Conservation (phyloP, 495 filamentous ascomycete species). For the Penicillium mononematosum region DNA sequence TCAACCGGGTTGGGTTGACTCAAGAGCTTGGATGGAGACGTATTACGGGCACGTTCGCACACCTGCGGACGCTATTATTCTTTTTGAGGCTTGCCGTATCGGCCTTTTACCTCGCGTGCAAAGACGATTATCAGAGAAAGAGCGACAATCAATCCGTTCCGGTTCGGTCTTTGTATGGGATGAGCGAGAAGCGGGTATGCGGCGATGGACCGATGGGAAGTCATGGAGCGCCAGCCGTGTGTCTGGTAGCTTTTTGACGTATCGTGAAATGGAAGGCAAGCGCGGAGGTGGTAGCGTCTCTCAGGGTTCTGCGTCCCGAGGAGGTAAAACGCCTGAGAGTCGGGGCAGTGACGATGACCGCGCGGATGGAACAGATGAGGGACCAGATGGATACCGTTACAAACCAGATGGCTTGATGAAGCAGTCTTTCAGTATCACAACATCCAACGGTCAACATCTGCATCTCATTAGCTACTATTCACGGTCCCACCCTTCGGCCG, state of each 20-base stretch:
- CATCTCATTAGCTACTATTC: conserved; percentile 97
- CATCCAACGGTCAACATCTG: conserved; percentile 81
- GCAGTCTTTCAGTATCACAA: conserved; percentile 99
- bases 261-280: conserved; percentile 98
- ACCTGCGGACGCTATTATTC: conserved; percentile 89
- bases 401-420: conserved; percentile 98
- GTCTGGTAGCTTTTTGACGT: conserved; percentile 95
- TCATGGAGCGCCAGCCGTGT: conserved; percentile 98
- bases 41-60: conserved; percentile 91
- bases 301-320: conserved; percentile 51
- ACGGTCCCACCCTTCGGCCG: conserved; percentile 65
- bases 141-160: conserved; percentile 88
- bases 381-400: conserved; percentile 94
- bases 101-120: conserved; percentile 91
- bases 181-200: conserved; percentile 96
- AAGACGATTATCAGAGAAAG: conserved; percentile 91
- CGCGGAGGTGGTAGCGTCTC: conserved; percentile 64
- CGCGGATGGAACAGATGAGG: conserved; percentile 71
- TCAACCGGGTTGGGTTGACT: conserved; percentile 28
- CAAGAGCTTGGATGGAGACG: conserved; percentile 74
- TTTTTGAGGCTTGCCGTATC: conserved; percentile 94
- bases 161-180: conserved; percentile 99
- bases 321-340: conserved; percentile 79
- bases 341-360: conserved; percentile 76
- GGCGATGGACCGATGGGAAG: conserved; percentile 97